A percentile compares a stretch with the other conserved stretches of the same genome.
These are phyloP conservation scores for Eremothecium gossypii DNA, from an alignment of 1,139 yeast species.

Conservation along the genomic window DNA sequence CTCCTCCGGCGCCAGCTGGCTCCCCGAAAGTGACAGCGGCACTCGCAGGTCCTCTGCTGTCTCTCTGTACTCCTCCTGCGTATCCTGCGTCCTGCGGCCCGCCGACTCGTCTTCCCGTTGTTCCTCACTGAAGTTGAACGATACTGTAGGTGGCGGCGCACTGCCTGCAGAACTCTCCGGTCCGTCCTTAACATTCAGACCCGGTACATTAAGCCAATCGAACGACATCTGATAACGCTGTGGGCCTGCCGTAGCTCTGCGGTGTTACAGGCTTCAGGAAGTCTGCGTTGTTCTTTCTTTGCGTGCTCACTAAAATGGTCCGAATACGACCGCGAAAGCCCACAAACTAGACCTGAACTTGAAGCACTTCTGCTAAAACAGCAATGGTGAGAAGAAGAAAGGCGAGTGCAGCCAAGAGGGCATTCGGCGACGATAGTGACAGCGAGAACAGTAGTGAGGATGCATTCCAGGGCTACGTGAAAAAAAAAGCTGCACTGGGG, in stretches of 20 bases:
- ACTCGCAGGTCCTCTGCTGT: conserved; percentile 30
- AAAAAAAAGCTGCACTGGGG: conserved; percentile 7
- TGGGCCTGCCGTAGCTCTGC: no score
- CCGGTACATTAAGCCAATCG: conserved; percentile 30
- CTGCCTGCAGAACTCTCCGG: conserved; percentile 8
- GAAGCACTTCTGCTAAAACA: background rate
- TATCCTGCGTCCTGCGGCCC: background rate
- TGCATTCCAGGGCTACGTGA: conserved; percentile 10
- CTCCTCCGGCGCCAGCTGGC: conserved; percentile 55
- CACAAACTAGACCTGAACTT: no score
- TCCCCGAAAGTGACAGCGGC: conserved; percentile 54
- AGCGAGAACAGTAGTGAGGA: conserved; percentile 8
- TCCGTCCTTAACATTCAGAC: conserved; percentile 15
- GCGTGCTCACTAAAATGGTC: background rate
- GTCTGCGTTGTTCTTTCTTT: no score
- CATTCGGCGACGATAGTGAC: conserved; percentile 9
- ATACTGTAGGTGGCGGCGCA: conserved; percentile 16
- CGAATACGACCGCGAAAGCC: no score
- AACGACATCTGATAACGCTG: conserved; percentile 20
- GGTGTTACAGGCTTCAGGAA: no score
- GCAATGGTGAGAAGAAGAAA: conserved; percentile 9
- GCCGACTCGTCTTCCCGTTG: background rate
- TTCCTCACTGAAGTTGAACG: conserved; percentile 14
- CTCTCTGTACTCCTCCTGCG: conserved; percentile 15
- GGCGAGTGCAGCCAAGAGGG: conserved; percentile 5